Percentiles rank a stretch among this genome's conserved stretches.
These are phyloP conservation scores for Pezizomycotina sp. DNA, from an alignment of 2,329 filamentous ascomycete genomes.

Conservation along the genomic window DNA sequence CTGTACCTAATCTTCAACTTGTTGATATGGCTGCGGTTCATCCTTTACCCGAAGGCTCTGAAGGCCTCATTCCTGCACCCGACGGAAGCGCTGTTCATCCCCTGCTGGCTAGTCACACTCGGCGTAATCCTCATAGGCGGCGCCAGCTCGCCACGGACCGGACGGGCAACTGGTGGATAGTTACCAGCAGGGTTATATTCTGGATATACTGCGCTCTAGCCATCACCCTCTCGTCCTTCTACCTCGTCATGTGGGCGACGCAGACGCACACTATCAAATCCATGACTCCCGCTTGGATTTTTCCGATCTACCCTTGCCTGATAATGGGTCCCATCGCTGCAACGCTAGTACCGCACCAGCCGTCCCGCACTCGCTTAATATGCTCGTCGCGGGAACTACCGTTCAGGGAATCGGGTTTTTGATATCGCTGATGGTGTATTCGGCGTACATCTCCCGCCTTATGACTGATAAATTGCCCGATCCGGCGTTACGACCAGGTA, in stretches of 20 bases:
- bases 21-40: conserved; percentile 52
- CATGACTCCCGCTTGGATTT: conserved; percentile 82
- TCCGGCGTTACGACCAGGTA: conserved; percentile 59
- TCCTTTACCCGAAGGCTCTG: conserved; percentile 52
- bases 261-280: conserved; percentile 56
- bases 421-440: conserved; percentile 61
- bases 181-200: conserved; percentile 35
- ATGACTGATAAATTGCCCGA: conserved; percentile 76
- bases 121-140: conserved; percentile 50
- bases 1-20: conserved; percentile 47
- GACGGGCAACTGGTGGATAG: conserved; percentile 36
- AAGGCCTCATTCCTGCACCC: conserved; percentile 56
- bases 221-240: conserved; percentile 1
- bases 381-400: conserved; percentile 43
- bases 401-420: conserved; percentile 50
- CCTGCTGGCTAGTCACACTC: conserved; percentile 47
- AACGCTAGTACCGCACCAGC: conserved; percentile 39
- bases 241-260: conserved; percentile 40
- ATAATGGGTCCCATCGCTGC: conserved; percentile 56
- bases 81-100: conserved; percentile 61
- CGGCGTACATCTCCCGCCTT: conserved; percentile 67
- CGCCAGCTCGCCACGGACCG: conserved; percentile 41
- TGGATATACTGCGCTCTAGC: conserved; percentile 29
- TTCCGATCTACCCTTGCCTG: conserved; percentile 66
- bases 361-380: conserved; percentile 33